Percentiles rank a stretch among this genome's conserved stretches.
Evolutionary conservation across 2,329 filamentous ascomycete species (phyloP).

Genomic region (Fusarium denticulatum): DNA sequence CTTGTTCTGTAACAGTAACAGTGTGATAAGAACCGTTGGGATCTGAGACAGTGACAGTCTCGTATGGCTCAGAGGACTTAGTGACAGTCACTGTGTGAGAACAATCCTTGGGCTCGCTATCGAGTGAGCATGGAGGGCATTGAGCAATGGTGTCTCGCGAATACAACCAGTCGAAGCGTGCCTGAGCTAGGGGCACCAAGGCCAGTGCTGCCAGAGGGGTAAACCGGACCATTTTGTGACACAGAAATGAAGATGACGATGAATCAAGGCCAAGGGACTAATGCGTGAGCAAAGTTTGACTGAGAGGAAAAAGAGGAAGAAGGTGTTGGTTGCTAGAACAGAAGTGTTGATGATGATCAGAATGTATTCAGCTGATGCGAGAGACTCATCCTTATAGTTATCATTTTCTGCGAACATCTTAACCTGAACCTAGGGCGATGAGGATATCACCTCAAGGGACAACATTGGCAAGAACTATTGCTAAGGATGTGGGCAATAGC

Average conservation of each 20-base stretch:
- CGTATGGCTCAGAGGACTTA: conserved; percentile 21
- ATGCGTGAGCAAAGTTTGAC: not conserved
- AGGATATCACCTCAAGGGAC: conserved; percentile 3
- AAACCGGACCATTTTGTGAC: conserved; percentile 40
- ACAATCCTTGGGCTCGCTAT: conserved; percentile 21
- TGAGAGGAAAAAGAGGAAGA: not conserved
- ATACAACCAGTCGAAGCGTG: conserved; percentile 36
- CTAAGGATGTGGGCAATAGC: not conserved
- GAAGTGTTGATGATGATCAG: conserved; percentile 15
- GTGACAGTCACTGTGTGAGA: conserved; percentile 43
- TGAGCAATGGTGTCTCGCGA: conserved; percentile 33
- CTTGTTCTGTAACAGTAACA: conserved; percentile 29
- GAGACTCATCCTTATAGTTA: conserved; percentile 30
- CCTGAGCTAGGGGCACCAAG: conserved; percentile 41
- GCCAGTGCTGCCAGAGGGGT: conserved; percentile 42
- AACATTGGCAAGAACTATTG: conserved; percentile 9
- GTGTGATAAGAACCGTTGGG: conserved; percentile 24
- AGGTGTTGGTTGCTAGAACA: not conserved
- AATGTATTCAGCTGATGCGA: not conserved
- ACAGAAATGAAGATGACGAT: not conserved
- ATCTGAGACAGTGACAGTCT: conserved; percentile 34
- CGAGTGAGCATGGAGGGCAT: conserved; percentile 45
- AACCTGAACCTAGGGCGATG: not conserved
- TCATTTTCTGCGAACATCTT: not conserved
- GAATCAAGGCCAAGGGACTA: not conserved